Evolutionary conservation across 2,329 filamentous ascomycete species (phyloP), one percentile per base, ranked within the genome.

Genomic region (Ascochyta koolunga): DNA sequence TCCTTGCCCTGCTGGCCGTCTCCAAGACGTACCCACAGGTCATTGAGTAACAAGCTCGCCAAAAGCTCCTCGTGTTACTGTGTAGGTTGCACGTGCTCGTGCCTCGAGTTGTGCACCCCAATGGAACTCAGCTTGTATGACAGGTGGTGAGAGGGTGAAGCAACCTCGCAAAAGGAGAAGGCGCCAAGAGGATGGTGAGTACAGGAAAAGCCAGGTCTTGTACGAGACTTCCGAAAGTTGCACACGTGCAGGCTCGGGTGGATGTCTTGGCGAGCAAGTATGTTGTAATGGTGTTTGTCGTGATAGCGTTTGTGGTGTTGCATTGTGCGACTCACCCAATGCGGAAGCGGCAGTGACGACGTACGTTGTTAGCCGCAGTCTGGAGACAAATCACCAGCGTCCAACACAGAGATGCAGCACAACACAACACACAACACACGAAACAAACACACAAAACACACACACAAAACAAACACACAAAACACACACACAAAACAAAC

Each of bases 391-490:
- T 72, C 71, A 74, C 50, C 61, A 48, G 52, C 45, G 58, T 63
- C 66, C 71, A 74, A 63, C 72, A 66, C 70, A 73, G 65, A 67
- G 68, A 48, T 68, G 72, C 69, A 71, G 38, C 29, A 46, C 38
- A 46, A 36, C 15, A 29, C 42, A 5, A 29, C 27, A 29, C 27
- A 29, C 25, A 11, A 27, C 25, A 29, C 11, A 29, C 27, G 27
- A 29, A 2, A 25, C 24, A 8, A n/a, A n/a, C n/a, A n/a, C n/a
- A n/a, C n/a, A n/a, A n/a, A n/a, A n/a, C n/a, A n/a, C n/a, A n/a
- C n/a, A n/a, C n/a, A n/a, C n/a, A n/a, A n/a, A n/a, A n/a, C n/a
- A n/a, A n/a, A n/a, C n/a, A n/a, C n/a, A n/a, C n/a, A n/a, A n/a
- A n/a, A n/a, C n/a, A n/a, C n/a, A n/a, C n/a, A n/a, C n/a, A n/a